Percentiles rank a stretch among this genome's conserved stretches.
These are phyloP conservation scores for Cladosporium colombiae DNA, from an alignment of 2,329 filamentous ascomycete genomes.

Conservation along the genomic window DNA sequence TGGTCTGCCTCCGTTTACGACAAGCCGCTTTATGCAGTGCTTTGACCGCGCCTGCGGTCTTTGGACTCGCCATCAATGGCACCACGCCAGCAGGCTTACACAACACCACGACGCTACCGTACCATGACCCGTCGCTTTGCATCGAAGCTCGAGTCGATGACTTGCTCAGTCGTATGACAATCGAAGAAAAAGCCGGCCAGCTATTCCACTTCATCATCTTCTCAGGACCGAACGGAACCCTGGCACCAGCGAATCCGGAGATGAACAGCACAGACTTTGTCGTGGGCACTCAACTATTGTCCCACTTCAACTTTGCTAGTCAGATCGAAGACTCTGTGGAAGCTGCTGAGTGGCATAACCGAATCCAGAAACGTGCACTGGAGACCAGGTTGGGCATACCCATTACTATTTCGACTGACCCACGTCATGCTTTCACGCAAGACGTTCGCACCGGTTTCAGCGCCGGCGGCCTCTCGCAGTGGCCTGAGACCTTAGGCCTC, in stretches of 20 bases:
- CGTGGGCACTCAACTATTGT: conserved; percentile 42
- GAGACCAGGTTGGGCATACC: conserved; percentile 53
- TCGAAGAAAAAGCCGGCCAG: conserved; percentile 53
- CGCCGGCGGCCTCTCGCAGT: conserved; percentile 51
- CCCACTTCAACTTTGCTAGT: conserved; percentile 52
- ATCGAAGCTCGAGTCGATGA: conserved; percentile 52
- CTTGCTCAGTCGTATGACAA: conserved; percentile 48
- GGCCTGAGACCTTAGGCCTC: conserved; percentile 55
- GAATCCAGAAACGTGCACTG: conserved; percentile 45
- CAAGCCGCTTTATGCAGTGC: not conserved
- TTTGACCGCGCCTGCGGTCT: not conserved
- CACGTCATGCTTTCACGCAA: conserved; percentile 49
- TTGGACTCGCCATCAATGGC: not conserved
- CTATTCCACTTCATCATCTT: conserved; percentile 47
- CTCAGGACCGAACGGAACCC: conserved; percentile 37
- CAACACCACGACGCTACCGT: conserved; percentile 29
- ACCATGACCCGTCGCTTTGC: conserved; percentile 41
- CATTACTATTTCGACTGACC: conserved; percentile 52
- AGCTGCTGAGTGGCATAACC: conserved; percentile 45
- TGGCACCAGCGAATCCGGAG: conserved; percentile 29
- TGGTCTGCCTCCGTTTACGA: not conserved
- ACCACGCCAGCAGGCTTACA: not conserved
- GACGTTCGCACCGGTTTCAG: conserved; percentile 47
- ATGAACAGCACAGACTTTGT: conserved; percentile 34
- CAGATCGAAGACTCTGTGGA: conserved; percentile 42